These are phyloP conservation scores for Hepatocystis sp. DNA, from an alignment of 169 alveolate genomes.

Conservation along the genomic window DNA sequence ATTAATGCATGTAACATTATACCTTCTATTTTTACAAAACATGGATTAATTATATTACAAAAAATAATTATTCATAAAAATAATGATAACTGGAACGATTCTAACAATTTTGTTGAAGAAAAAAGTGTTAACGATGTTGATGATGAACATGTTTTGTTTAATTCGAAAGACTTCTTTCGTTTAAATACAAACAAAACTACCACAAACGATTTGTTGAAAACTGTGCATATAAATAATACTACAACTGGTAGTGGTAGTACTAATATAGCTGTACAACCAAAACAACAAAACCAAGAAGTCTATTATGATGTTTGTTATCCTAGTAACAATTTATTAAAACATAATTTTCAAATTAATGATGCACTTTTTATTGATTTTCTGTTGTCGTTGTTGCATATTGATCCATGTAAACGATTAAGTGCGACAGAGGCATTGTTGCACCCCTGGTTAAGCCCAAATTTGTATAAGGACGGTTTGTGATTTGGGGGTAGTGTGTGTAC, in stretches of 20 bases:
- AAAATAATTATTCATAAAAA: constrained; percentile 21
- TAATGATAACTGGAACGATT: too few relatives aligned
- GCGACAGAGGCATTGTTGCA: constrained; percentile 95
- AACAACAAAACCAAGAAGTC: constrained; percentile 8
- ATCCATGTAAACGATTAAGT: constrained; percentile 89
- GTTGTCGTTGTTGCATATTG: constrained; percentile 83
- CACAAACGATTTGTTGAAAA: constrained; percentile 38
- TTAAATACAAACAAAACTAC: constrained; percentile 22
- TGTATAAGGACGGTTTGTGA: constrained; percentile 61
- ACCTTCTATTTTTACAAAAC: constrained; percentile 72
- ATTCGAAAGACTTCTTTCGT: constrained; percentile 63
- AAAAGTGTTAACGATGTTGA: constrained; percentile 45
- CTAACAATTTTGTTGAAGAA: constrained; percentile 34
- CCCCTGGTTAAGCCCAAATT: constrained; percentile 89
- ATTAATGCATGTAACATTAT: constrained; percentile 71
- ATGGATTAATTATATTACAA: constrained; percentile 53
- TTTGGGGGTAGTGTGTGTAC: too few relatives aligned
- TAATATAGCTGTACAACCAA: background rate
- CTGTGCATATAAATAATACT: constrained; percentile 1
- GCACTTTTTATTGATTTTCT: constrained; percentile 59
- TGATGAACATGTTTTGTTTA: constrained; percentile 64
- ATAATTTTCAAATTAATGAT: constrained; percentile 55
- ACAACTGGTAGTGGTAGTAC: background rate
- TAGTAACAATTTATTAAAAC: constrained; percentile 40
- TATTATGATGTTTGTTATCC: constrained; percentile 75